Conservation (phyloP, 108 stramenopile species). For the Skeletonema marinoi region DNA sequence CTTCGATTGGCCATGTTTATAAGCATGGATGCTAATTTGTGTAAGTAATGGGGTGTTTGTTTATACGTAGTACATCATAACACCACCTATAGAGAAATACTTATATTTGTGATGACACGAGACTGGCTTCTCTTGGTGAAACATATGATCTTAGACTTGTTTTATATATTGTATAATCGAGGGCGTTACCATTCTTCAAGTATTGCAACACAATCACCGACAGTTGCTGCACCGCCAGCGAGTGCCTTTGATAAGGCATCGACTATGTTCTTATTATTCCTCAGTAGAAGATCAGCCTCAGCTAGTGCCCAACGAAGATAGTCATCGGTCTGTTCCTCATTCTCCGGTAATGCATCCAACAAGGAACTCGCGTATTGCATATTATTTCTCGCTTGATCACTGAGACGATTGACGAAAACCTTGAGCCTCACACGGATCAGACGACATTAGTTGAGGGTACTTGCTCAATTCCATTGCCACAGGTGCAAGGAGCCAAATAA, state of each 20-base stretch:
- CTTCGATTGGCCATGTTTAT: neutral
- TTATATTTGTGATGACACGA: neutral
- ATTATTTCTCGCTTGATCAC: conserved; percentile 45
- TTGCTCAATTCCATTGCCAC: conserved; percentile 87
- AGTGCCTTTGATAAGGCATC: conserved; percentile 74
- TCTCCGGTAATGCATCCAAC: conserved; percentile 36
- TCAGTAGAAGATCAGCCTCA: conserved; percentile 77
- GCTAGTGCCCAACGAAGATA: conserved; percentile 84
- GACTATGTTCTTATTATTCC: conserved; percentile 59
- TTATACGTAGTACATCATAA: neutral
- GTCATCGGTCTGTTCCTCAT: conserved; percentile 56
- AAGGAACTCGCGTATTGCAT: conserved; percentile 13
- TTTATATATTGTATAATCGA: neutral
- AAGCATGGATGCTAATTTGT: neutral
- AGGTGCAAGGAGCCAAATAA: conserved; percentile 93
- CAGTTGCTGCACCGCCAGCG: conserved; percentile 81
- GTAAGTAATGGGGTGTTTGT: neutral
- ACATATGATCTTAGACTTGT: neutral
- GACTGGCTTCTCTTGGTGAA: neutral
- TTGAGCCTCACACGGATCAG: conserved; percentile 88
- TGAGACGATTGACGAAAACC: conserved; percentile 79
- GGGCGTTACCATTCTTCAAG: conserved; percentile 72
- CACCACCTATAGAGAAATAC: neutral
- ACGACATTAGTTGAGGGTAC: conserved; percentile 84
- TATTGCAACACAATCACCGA: conserved; percentile 89